Evolutionary conservation across 1,284 basidiomycete genomes (phyloP).

Genomic region (Boletus albobrunnescens): DNA sequence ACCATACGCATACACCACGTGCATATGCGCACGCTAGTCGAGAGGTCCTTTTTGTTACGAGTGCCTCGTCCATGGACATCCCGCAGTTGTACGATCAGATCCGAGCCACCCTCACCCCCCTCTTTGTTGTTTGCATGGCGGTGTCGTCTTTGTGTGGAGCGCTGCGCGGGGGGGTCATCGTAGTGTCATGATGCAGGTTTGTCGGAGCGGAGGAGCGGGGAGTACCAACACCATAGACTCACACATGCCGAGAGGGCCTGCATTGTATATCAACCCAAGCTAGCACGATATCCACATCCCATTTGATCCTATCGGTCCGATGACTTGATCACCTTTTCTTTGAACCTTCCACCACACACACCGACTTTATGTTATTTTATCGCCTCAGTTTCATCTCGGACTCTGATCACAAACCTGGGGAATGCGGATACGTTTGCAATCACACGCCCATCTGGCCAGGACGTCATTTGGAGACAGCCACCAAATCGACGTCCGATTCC

Average conservation of each 20-base stretch:
- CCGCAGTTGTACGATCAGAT: constrained; percentile 29
- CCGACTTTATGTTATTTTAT: no score
- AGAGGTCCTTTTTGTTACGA: constrained; percentile 1
- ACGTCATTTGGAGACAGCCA: no score
- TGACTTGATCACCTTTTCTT: constrained; percentile 25
- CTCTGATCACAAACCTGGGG: constrained; percentile 24
- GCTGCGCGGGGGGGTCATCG: constrained; percentile 12
- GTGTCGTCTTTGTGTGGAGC: constrained; percentile 18
- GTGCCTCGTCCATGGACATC: constrained; percentile 19
- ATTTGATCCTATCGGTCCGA: constrained; percentile 26
- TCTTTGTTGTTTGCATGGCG: no score
- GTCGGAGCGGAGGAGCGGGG: constrained; percentile 15
- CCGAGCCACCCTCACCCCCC: no score
- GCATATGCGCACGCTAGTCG: constrained; percentile 35
- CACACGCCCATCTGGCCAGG: no score
- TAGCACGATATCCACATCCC: constrained; percentile 7
- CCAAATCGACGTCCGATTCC: constrained; percentile 16
- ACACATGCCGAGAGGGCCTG: constrained; percentile 23
- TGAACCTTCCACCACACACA: constrained; percentile 19
- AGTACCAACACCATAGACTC: constrained; percentile 20
- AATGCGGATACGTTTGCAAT: constrained; percentile 4
- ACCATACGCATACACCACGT: constrained; percentile 34
- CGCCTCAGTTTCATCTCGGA: constrained; percentile 22
- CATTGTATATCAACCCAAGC: constrained; percentile 24
- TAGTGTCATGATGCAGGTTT: constrained; percentile 25